Evolutionary conservation across 805 yeast species (phyloP).

Genomic region (Grigorovia humatica): DNA sequence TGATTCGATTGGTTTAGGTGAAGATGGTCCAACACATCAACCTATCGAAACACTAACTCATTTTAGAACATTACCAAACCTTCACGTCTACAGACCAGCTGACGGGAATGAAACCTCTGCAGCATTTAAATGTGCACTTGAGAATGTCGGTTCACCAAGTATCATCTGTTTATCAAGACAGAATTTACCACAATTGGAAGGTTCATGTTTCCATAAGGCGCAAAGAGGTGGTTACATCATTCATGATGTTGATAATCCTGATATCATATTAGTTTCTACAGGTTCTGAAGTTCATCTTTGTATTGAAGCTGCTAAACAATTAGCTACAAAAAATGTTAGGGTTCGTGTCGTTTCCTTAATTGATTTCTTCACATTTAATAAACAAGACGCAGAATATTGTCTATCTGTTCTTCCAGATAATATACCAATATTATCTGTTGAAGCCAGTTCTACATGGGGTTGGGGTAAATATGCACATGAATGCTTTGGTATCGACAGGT

Average conservation of each 20-base stretch:
- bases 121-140: constrained; percentile 59
- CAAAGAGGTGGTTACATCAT: constrained; percentile 88
- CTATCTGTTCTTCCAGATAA: constrained; percentile 89
- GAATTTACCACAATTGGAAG: constrained; percentile 85
- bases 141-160: constrained; percentile 55
- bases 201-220: constrained; percentile 87
- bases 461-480: constrained; percentile 95
- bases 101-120: constrained; percentile 87
- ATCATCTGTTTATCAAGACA: constrained; percentile 76
- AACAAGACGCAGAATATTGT: constrained; percentile 70
- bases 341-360: constrained; percentile 87
- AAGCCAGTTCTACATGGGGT: constrained; percentile 87
- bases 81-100: constrained; percentile 86
- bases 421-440: constrained; percentile 85
- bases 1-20: constrained; percentile 85
- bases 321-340: constrained; percentile 41
- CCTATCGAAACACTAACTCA: constrained; percentile 85
- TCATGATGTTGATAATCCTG: constrained; percentile 45
- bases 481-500: constrained; percentile 90
- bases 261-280: constrained; percentile 73
- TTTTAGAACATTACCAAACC: constrained; percentile 75
- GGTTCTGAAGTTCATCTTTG: constrained; percentile 86
- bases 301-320: constrained; percentile 70
- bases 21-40: constrained; percentile 91
- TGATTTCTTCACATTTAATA: constrained; percentile 82